Evolutionary conservation across 1,139 yeast species (phyloP).

Genomic region (Nadsonia starkeyi-henricii): DNA sequence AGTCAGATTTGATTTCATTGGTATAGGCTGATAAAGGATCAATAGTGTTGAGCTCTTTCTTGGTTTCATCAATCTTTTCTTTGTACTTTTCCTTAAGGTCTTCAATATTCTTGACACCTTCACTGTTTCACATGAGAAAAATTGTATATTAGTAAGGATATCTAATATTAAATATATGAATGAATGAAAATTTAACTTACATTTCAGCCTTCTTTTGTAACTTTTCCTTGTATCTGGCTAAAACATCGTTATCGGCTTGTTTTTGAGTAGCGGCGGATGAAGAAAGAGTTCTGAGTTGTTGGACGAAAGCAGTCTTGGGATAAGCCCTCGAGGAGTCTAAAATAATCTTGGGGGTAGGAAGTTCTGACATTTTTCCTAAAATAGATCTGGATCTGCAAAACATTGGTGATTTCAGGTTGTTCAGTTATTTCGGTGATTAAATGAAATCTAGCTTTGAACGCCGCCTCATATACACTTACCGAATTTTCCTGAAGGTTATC

Average conservation of each 20-base stretch:
- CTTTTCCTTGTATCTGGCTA: constrained; percentile 27
- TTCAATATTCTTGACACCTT: constrained; percentile 37
- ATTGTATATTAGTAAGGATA: constrained; percentile 5
- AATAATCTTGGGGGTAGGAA: constrained; percentile 4
- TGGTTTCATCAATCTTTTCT: constrained; percentile 44
- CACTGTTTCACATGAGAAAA: constrained; percentile 7
- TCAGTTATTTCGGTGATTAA: no score
- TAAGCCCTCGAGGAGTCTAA: constrained; percentile 3
- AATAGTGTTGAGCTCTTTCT: constrained; percentile 40
- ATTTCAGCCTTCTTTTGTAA: constrained; percentile 36
- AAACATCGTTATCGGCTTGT: constrained; percentile 7
- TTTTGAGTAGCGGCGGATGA: constrained; percentile 3
- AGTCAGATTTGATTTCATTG: constrained; percentile 11
- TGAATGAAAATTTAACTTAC: constrained; percentile 13
- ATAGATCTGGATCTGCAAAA: constrained; percentile 1
- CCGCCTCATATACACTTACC: no score
- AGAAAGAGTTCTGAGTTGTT: background rate
- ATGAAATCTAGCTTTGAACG: no score
- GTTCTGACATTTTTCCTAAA: constrained; percentile 6
- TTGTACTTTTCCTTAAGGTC: constrained; percentile 52
- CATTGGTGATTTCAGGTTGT: background rate
- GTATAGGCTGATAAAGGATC: constrained; percentile 45
- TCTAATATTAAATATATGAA: background rate
- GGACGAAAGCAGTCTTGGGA: constrained; percentile 2
- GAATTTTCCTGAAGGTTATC: no score